Evolutionary conservation across 2,329 filamentous ascomycete species (phyloP).

Genomic region (Periconia sp.): DNA sequence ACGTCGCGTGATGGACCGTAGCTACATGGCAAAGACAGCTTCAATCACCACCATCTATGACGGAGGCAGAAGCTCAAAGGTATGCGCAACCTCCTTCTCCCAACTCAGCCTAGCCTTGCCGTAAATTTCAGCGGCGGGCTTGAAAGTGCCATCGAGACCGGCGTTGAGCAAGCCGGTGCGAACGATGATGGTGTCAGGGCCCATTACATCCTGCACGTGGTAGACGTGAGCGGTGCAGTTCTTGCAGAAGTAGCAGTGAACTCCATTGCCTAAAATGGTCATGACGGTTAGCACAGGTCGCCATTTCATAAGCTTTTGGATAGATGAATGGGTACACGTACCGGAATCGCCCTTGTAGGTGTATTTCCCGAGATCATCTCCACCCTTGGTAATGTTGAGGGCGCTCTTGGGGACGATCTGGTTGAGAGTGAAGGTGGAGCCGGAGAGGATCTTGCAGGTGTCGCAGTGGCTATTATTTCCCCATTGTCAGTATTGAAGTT

Average conservation of each 20-base stretch:
- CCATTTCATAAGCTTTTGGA: neutral
- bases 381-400: conserved; percentile 57
- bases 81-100: conserved; percentile 55
- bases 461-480: conserved; percentile 53
- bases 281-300: neutral
- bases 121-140: conserved; percentile 57
- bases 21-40: too few relatives aligned
- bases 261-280: conserved; percentile 48
- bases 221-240: conserved; percentile 60
- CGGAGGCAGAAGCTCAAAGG: conserved; percentile 49
- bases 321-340: conserved; percentile 20
- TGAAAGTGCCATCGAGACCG: conserved; percentile 48
- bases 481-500: conserved; percentile 1
- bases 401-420: conserved; percentile 54
- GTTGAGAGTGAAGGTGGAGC: conserved; percentile 56
- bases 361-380: conserved; percentile 50
- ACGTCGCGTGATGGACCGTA: neutral
- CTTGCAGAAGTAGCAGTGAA: conserved; percentile 61
- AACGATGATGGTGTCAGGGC: conserved; percentile 54
- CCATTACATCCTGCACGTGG: conserved; percentile 57
- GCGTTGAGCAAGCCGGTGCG: conserved; percentile 54
- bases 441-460: conserved; percentile 58
- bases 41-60: conserved; percentile 13
- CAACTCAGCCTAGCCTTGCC: conserved; percentile 55
- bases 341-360: conserved; percentile 60